Percentiles rank a stretch among this genome's conserved stretches.
phyloP scores from a whole-genome alignment of 108 stramenopile species.

The Nannochloropsis salina region DNA sequence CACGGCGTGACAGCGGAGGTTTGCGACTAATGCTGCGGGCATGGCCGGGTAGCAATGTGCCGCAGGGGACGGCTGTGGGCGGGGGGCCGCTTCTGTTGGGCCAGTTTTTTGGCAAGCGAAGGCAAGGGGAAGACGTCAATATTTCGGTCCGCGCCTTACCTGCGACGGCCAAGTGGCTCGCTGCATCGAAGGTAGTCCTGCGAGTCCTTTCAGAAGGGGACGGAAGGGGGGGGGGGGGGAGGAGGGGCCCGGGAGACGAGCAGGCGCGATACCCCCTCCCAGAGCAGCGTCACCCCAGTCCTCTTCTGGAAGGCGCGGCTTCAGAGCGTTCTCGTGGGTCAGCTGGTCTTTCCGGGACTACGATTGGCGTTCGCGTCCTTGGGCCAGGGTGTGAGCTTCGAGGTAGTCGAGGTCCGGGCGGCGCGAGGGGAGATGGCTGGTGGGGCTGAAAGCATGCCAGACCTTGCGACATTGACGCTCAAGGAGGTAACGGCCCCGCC shows the following conservation, averaged over 20 bases:
- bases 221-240: slow-evolving; percentile 14
- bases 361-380: not conserved
- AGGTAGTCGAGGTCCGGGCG: not conserved
- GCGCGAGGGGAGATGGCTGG: not conserved
- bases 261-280: not conserved
- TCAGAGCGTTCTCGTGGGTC: not conserved
- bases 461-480: not conserved
- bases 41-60: not conserved
- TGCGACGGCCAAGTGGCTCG: not conserved
- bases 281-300: not conserved
- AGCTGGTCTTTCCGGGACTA: not conserved
- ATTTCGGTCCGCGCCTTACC: not conserved
- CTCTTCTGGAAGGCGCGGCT: not conserved
- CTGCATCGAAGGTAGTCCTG: not conserved
- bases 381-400: not conserved
- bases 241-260: not conserved
- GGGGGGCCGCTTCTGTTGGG: not conserved
- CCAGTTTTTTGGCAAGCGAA: not conserved
- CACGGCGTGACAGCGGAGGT: too few species aligned
- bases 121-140: not conserved
- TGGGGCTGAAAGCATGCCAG: not conserved
- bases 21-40: not conserved
- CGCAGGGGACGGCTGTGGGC: not conserved
- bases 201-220: not conserved
- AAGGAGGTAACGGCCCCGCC: not conserved